These are phyloP conservation scores for Hippophae rhamnoides DNA, from an alignment of 306 rosid species.

Conservation along the genomic window DNA sequence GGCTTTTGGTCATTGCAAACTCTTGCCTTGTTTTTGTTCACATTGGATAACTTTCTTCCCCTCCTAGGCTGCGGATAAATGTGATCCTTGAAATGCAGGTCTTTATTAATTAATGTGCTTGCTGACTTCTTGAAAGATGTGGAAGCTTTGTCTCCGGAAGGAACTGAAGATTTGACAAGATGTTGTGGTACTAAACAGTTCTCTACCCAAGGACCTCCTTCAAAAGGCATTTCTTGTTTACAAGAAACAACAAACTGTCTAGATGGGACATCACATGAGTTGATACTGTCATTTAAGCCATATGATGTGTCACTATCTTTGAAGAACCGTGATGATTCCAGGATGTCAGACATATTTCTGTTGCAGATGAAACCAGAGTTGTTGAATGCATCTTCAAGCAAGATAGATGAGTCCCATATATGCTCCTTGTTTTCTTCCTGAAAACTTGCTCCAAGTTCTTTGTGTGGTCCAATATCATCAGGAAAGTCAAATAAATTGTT, in stretches of 20 bases:
- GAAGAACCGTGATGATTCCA: conserved; percentile 19
- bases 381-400: conserved; percentile 25
- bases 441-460: conserved; percentile 42
- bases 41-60: conserved; percentile 30
- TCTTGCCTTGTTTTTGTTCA: conserved; percentile 30
- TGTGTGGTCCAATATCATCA: conserved; percentile 44
- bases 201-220: conserved; percentile 19
- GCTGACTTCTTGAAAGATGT: conserved; percentile 33
- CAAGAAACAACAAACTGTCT: conserved; percentile 21
- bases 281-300: conserved; percentile 25
- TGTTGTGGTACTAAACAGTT: conserved; percentile 21
- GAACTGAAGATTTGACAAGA: conserved; percentile 20
- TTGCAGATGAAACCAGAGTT: conserved; percentile 26
- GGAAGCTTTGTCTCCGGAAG: conserved; percentile 15
- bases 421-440: conserved; percentile 24
- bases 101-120: conserved; percentile 27
- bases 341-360: conserved; percentile 21
- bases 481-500: conserved; percentile 34
- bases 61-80: conserved; percentile 16
- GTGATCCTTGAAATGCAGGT: conserved; percentile 16
- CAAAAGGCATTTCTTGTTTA: conserved; percentile 30
- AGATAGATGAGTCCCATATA: conserved; percentile 17
- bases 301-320: conserved; percentile 20
- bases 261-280: conserved; percentile 21
- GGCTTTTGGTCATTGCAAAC: conserved; percentile 32